Percentiles rank a stretch among this genome's conserved stretches.
Conservation (phyloP, 306 rosid species). For the Corylus heterophylla region DNA sequence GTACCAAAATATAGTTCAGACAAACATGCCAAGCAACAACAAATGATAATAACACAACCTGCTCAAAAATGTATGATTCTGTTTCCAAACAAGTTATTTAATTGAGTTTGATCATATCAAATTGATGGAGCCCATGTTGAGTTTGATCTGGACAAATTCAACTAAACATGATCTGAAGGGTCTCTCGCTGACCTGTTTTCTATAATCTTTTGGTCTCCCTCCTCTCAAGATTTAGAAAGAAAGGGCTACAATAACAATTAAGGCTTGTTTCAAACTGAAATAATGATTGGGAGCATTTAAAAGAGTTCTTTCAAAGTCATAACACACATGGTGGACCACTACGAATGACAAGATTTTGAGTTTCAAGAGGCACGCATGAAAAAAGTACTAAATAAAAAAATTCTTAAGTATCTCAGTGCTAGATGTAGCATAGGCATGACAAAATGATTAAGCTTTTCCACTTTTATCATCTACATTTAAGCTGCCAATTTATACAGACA, state of each 20-base stretch:
- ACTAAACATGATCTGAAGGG: too few species aligned
- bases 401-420: neutral
- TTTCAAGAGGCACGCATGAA: conserved; percentile 2
- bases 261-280: neutral
- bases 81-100: neutral
- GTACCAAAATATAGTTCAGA: conserved; percentile 1
- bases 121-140: neutral
- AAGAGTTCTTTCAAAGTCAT: too few species aligned
- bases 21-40: neutral
- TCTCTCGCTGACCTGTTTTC: neutral
- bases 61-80: neutral
- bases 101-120: neutral
- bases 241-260: neutral
- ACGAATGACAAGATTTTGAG: neutral
- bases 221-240: neutral
- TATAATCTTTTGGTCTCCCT: neutral
- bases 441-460: conserved; percentile 11
- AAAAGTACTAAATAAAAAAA: conserved; percentile 4
- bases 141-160: neutral
- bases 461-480: conserved; percentile 8
- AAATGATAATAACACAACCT: neutral
- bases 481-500: neutral
- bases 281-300: neutral
- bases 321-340: neutral
- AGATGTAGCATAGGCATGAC: conserved; percentile 13